phyloP scores from a whole-genome alignment of 2,329 filamentous ascomycete species.

The Nakataea oryzae region DNA sequence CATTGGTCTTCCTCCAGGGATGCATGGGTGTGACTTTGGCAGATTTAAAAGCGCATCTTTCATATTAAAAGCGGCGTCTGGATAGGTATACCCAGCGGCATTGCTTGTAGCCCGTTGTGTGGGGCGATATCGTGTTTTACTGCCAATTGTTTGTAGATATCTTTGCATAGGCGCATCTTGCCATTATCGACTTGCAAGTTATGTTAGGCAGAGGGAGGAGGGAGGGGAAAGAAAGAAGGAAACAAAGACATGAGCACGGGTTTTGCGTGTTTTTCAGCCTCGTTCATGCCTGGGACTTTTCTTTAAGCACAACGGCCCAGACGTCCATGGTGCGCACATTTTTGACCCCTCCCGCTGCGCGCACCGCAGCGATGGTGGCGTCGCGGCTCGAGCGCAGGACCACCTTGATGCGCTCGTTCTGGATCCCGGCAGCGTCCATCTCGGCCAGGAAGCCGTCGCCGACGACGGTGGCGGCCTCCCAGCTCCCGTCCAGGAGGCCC shows the following conservation, averaged over 20 bases:
- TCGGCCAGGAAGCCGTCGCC: conserved; percentile 19
- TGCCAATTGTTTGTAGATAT: not conserved
- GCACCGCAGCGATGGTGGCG: conserved; percentile 8
- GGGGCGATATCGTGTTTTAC: not conserved
- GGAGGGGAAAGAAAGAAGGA: too few species aligned
- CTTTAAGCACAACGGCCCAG: not conserved
- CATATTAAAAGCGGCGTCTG: not conserved
- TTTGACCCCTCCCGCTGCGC: not conserved
- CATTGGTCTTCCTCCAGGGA: not conserved
- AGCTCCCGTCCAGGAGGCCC: conserved; percentile 32
- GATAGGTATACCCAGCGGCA: not conserved
- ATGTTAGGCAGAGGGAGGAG: too few species aligned
- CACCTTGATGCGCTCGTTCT: conserved; percentile 15
- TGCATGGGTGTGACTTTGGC: too few species aligned
- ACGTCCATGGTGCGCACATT: not conserved
- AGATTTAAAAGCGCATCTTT: not conserved
- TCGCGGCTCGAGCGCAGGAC: conserved; percentile 20
- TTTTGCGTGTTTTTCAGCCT: not conserved
- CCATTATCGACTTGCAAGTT: not conserved
- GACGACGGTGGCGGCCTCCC: conserved; percentile 29
- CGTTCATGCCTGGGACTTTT: not conserved
- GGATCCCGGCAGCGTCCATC: conserved; percentile 16
- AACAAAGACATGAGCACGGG: not conserved
- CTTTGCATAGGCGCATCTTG: not conserved
- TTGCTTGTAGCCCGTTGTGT: not conserved